Evolutionary conservation across 2,329 filamentous ascomycete genomes (phyloP).

Genomic region (Diaporthe vaccinii): DNA sequence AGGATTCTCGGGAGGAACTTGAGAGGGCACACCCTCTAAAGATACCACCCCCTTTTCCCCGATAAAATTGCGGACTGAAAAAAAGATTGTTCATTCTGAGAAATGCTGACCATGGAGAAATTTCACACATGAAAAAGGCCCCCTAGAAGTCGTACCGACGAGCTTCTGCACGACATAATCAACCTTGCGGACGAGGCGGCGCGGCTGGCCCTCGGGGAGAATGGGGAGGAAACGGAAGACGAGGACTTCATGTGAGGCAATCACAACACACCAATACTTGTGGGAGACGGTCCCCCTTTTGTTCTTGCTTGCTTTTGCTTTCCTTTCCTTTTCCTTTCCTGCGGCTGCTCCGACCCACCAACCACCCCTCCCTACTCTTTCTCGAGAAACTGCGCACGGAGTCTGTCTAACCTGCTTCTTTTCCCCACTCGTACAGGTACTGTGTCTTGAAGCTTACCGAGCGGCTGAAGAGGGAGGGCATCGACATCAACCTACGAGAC

Average conservation of each 20-base stretch:
- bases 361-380: neutral
- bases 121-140: slow-evolving; percentile 32
- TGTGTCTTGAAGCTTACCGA: slow-evolving; percentile 43
- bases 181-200: slow-evolving; percentile 59
- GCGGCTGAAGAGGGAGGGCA: slow-evolving; percentile 41
- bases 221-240: slow-evolving; percentile 46
- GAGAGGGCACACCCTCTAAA: neutral
- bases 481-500: slow-evolving; percentile 42
- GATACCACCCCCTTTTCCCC: neutral
- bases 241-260: slow-evolving; percentile 59
- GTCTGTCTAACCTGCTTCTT: slow-evolving; percentile 33
- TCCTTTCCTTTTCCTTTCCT: neutral
- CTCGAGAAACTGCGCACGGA: neutral
- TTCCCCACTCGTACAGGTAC: slow-evolving; percentile 34
- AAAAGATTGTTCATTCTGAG: neutral
- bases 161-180: slow-evolving; percentile 53
- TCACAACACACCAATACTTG: slow-evolving; percentile 37
- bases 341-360: neutral
- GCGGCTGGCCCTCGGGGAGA: slow-evolving; percentile 55
- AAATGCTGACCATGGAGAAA: slow-evolving; percentile 17
- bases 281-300: slow-evolving; percentile 39
- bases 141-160: slow-evolving; percentile 52
- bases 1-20: neutral
- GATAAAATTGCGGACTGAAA: neutral
- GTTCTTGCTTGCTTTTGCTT: slow-evolving; percentile 9